These are phyloP conservation scores for Colletotrichum tropicicola DNA, from an alignment of 2,329 filamentous ascomycete species.

Conservation along the genomic window DNA sequence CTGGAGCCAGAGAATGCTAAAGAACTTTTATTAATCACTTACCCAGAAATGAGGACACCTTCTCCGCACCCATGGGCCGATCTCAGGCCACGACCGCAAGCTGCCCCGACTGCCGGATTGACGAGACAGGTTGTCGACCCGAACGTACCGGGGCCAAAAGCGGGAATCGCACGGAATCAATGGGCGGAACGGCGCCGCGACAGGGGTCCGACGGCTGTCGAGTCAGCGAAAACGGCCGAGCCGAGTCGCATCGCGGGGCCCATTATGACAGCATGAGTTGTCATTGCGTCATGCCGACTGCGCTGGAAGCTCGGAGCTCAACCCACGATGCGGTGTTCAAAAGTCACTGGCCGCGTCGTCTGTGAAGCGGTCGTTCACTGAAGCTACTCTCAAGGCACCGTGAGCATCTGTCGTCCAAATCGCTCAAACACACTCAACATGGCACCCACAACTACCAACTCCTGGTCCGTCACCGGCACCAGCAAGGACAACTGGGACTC, in stretches of 20 bases:
- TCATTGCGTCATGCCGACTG: conserved; percentile 23
- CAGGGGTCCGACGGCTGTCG: neutral
- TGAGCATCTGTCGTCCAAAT: too few species aligned
- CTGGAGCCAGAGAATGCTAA: neutral
- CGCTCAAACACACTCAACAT: neutral
- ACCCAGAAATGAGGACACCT: neutral
- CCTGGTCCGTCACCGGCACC: conserved; percentile 59
- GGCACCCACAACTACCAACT: conserved; percentile 52
- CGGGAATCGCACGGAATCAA: too few species aligned
- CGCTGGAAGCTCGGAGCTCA: neutral
- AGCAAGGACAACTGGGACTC: conserved; percentile 64
- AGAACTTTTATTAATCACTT: neutral
- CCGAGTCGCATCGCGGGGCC: conserved; percentile 6
- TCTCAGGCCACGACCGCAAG: neutral
- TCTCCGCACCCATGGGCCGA: neutral
- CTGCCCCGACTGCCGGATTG: neutral
- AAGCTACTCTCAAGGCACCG: too few species aligned
- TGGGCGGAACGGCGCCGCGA: neutral
- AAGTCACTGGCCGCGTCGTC: neutral
- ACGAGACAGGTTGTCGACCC: neutral
- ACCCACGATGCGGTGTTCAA: neutral
- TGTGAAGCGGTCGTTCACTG: neutral
- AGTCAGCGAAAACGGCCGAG: neutral
- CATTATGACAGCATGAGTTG: conserved; percentile 11
- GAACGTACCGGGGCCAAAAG: neutral